A percentile compares a stretch with the other conserved stretches of the same genome.
Evolutionary conservation across 1,284 basidiomycete genomes (phyloP).

Genomic region (Austroboletus niveus): DNA sequence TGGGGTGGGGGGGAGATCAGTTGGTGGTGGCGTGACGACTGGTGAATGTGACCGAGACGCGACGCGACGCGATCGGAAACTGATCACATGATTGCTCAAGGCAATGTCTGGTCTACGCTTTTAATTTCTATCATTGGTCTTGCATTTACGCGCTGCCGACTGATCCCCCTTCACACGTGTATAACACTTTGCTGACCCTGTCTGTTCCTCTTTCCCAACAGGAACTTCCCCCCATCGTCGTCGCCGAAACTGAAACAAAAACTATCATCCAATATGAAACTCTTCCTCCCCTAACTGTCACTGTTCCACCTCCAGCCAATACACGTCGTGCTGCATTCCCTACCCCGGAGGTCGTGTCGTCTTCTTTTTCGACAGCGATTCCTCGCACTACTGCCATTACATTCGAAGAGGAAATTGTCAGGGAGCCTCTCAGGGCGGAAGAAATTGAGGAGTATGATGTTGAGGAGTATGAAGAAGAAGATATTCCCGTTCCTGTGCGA

Average conservation of each 20-base stretch:
- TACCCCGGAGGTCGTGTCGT: slow-evolving; percentile 58
- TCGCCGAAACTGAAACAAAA: slow-evolving; percentile 65
- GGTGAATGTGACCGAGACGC: slow-evolving; percentile 26
- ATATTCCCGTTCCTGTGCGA: slow-evolving; percentile 25
- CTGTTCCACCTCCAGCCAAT: slow-evolving; percentile 71
- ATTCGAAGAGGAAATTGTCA: slow-evolving; percentile 52
- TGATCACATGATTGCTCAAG: slow-evolving; percentile 43
- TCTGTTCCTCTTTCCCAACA: slow-evolving; percentile 37
- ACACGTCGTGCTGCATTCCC: slow-evolving; percentile 74
- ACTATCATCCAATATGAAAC: slow-evolving; percentile 64
- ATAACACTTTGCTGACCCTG: slow-evolving; percentile 33
- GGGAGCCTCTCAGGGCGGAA: slow-evolving; percentile 26
- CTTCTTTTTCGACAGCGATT: slow-evolving; percentile 50
- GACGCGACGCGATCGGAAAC: slow-evolving; percentile 38
- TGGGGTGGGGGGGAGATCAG: slow-evolving; percentile 47
- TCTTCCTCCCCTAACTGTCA: slow-evolving; percentile 48
- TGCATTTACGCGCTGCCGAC: slow-evolving; percentile 30
- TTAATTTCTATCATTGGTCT: slow-evolving; percentile 16
- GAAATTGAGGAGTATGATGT: slow-evolving; percentile 36
- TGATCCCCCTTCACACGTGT: slow-evolving; percentile 39
- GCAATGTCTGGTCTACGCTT: slow-evolving; percentile 11
- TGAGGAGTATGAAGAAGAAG: slow-evolving; percentile 36
- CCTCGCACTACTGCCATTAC: slow-evolving; percentile 69
- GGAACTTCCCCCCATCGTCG: slow-evolving; percentile 62
- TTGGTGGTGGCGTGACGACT: slow-evolving; percentile 31